phyloP scores from a whole-genome alignment of 129 eudicot species.

The Rutidosis leptorrhynchoides region DNA sequence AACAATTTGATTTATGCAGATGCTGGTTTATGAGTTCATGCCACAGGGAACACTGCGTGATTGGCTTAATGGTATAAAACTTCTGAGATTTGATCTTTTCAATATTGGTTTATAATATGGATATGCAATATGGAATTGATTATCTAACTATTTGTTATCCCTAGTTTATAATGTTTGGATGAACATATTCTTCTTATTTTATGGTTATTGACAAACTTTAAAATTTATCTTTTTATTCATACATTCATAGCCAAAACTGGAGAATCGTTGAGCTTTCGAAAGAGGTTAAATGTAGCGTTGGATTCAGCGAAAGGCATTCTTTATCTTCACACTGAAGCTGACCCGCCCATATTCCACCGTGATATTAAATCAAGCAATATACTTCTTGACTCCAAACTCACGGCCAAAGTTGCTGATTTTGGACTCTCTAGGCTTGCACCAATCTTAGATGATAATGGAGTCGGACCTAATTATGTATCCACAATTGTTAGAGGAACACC shows the following conservation, averaged over 20 bases:
- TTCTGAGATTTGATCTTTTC: constrained; percentile 8
- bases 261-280: constrained; percentile 50
- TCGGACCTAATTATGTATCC: constrained; percentile 53
- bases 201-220: constrained; percentile 3
- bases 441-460: constrained; percentile 50
- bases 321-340: constrained; percentile 87
- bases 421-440: constrained; percentile 97
- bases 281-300: constrained; percentile 63
- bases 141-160: not conserved
- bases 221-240: not conserved
- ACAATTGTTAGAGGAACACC: constrained; percentile 90
- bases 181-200: not conserved
- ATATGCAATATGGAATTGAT: not conserved
- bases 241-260: constrained; percentile 44
- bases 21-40: constrained; percentile 88
- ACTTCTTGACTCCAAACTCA: constrained; percentile 63
- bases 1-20: constrained; percentile 40
- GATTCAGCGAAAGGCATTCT: constrained; percentile 81
- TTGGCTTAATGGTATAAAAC: constrained; percentile 62
- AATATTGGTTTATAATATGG: not conserved
- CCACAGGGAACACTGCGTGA: constrained; percentile 74
- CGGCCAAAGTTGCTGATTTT: constrained; percentile 91
- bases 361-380: constrained; percentile 90
- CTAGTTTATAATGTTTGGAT: not conserved
- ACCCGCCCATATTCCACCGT: constrained; percentile 82